Conservation (phyloP, 1,284 basidiomycete genomes). For the Lentinula novae-zelandiae region DNA sequence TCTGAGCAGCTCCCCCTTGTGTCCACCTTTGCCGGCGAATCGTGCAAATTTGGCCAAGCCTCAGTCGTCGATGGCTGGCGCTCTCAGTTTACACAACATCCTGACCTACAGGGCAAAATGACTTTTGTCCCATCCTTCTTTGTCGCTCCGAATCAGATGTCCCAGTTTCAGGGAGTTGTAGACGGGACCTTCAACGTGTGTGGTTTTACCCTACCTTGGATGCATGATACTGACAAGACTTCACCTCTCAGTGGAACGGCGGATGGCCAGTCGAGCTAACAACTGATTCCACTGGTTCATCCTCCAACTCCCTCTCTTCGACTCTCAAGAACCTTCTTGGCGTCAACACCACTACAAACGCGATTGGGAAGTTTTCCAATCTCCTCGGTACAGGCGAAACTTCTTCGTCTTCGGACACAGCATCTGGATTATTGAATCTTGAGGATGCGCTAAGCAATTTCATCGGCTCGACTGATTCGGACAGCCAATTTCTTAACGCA, state of each 20-base stretch:
- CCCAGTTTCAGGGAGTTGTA: slow-evolving; percentile 44
- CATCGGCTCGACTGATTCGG: slow-evolving; percentile 45
- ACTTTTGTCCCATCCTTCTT: slow-evolving; percentile 70
- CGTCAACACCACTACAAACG: slow-evolving; percentile 3
- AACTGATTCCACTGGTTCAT: slow-evolving; percentile 20
- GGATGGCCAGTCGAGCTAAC: slow-evolving; percentile 49
- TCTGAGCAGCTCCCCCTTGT: slow-evolving; percentile 55
- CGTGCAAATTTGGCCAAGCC: slow-evolving; percentile 64
- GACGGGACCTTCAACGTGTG: slow-evolving; percentile 62
- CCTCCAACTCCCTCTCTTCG: slow-evolving; percentile 17
- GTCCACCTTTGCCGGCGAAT: slow-evolving; percentile 79
- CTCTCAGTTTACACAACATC: slow-evolving; percentile 49
- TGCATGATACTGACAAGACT: slow-evolving; percentile 1
- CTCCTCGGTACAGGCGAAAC: not conserved
- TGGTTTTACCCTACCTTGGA: not conserved
- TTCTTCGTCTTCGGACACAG: not conserved
- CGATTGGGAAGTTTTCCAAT: slow-evolving; percentile 3
- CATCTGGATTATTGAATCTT: not conserved
- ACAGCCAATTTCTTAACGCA: slow-evolving; percentile 40
- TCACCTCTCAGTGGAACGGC: slow-evolving; percentile 1
- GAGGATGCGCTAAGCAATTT: slow-evolving; percentile 31
- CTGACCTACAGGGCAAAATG: slow-evolving; percentile 46
- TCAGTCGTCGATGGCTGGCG: slow-evolving; percentile 53
- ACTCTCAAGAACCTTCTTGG: slow-evolving; percentile 8
- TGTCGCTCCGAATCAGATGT: slow-evolving; percentile 49